These are phyloP conservation scores for Yamadazyma olivae DNA, from an alignment of 805 yeast genomes.

Conservation along the genomic window DNA sequence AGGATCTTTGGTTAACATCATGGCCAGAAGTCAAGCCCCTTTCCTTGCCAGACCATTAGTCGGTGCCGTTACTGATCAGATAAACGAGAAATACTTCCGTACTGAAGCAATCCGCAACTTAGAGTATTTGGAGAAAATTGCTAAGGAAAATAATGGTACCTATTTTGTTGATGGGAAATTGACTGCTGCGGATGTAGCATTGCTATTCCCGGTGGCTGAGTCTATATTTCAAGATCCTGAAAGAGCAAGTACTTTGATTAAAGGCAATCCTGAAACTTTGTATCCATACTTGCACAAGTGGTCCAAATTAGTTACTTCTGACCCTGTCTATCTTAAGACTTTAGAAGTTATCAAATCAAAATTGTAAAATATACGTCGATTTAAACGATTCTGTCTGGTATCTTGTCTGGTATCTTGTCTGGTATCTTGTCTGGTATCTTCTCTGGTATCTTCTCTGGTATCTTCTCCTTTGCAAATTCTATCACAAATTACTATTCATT, in stretches of 20 bases:
- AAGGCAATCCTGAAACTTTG: slow-evolving; percentile 4
- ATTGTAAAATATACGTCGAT: slow-evolving; percentile 3
- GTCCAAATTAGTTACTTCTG: slow-evolving; percentile 12
- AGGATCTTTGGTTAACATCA: slow-evolving; percentile 23
- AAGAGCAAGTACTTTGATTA: slow-evolving; percentile 17
- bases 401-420: no score
- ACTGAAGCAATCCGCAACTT: slow-evolving; percentile 22
- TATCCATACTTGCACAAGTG: slow-evolving; percentile 25
- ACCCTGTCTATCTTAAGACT: slow-evolving; percentile 5
- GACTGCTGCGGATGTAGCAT: slow-evolving; percentile 57
- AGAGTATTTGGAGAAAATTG: slow-evolving; percentile 25
- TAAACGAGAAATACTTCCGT: slow-evolving; percentile 24
- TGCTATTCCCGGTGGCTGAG: slow-evolving; percentile 43
- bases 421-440: no score
- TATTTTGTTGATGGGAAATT: slow-evolving; percentile 49
- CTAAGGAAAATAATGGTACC: slow-evolving; percentile 21
- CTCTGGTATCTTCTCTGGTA: neutral
- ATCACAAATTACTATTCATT: no score
- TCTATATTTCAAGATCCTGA: slow-evolving; percentile 20
- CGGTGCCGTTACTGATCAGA: slow-evolving; percentile 16
- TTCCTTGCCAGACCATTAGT: slow-evolving; percentile 22
- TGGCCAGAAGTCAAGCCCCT: slow-evolving; percentile 28
- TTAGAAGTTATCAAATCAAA: slow-evolving; percentile 1
- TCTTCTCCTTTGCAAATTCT: no score
- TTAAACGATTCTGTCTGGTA: no score